Percentiles rank a stretch among this genome's conserved stretches.
phyloP scores from a whole-genome alignment of 176 grass and related monocot species.

The Rhynchospora breviuscula region DNA sequence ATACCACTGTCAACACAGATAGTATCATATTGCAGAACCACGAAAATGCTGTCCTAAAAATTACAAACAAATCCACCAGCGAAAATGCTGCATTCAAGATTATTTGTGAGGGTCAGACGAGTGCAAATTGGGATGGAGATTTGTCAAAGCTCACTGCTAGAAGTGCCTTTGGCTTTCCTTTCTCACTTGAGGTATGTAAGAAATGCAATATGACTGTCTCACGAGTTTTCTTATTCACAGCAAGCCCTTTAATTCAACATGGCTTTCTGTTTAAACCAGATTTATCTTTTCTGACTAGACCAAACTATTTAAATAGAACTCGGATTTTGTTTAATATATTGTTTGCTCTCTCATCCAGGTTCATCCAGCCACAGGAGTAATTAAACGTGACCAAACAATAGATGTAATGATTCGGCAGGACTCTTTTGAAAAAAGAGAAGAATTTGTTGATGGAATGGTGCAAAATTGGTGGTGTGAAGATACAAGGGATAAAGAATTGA shows the following conservation, averaged over 20 bases:
- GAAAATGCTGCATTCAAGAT: conserved; percentile 77
- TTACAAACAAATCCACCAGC: conserved; percentile 68
- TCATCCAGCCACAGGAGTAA: conserved; percentile 56
- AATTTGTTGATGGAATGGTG: conserved; percentile 75
- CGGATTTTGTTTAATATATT: neutral
- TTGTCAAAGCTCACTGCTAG: conserved; percentile 50
- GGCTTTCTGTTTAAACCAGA: neutral
- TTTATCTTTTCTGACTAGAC: neutral
- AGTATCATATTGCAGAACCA: conserved; percentile 60
- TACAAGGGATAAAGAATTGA: conserved; percentile 59
- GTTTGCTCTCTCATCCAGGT: conserved; percentile 42
- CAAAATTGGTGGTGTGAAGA: conserved; percentile 90
- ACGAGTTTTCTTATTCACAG: neutral
- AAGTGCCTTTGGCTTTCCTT: conserved; percentile 78
- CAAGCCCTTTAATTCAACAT: neutral
- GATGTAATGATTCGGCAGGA: conserved; percentile 80
- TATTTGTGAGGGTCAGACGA: conserved; percentile 64
- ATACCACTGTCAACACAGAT: conserved; percentile 48
- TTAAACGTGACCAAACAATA: conserved; percentile 64
- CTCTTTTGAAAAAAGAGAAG: conserved; percentile 72
- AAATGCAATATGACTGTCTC: neutral
- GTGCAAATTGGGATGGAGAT: conserved; percentile 49
- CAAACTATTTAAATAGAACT: neutral
- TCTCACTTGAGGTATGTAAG: conserved; percentile 78
- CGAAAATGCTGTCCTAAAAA: conserved; percentile 46